These are phyloP conservation scores for Rubroboletus pulcherrimus DNA, from an alignment of 768 basidiomycete genomes.

Conservation along the genomic window DNA sequence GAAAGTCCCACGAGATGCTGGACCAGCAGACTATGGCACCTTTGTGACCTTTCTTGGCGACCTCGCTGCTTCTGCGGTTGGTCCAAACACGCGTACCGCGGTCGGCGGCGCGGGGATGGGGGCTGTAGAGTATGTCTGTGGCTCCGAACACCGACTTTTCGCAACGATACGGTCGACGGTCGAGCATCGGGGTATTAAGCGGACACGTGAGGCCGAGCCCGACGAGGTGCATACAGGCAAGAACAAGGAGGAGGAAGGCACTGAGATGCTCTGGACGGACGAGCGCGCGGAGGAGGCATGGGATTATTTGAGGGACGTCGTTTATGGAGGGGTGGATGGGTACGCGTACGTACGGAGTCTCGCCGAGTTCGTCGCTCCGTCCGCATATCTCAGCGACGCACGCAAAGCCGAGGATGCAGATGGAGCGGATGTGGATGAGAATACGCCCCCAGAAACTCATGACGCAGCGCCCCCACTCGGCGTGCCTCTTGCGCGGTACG, in stretches of 20 bases:
- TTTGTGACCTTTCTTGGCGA: constrained; percentile 52
- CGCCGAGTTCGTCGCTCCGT: constrained; percentile 59
- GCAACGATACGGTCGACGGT: constrained; percentile 39
- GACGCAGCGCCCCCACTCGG: constrained; percentile 20
- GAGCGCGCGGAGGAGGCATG: constrained; percentile 53
- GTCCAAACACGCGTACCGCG: constrained; percentile 16
- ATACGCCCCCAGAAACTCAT: background rate
- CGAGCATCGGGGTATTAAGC: constrained; percentile 23
- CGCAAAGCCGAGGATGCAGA: background rate
- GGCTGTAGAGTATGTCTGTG: constrained; percentile 9
- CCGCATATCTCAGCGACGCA: constrained; percentile 11
- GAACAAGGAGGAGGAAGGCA: constrained; percentile 4
- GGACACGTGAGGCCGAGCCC: constrained; percentile 16
- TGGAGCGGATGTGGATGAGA: background rate
- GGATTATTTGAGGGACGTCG: constrained; percentile 66
- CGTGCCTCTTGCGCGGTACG: constrained; percentile 37
- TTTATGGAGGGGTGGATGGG: constrained; percentile 77
- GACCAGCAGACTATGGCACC: constrained; percentile 58
- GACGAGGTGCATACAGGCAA: background rate
- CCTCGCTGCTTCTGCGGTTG: constrained; percentile 31
- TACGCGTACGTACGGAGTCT: constrained; percentile 73
- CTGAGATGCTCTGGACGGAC: constrained; percentile 45
- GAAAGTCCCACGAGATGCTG: constrained; percentile 50
- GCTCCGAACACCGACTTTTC: constrained; percentile 19
- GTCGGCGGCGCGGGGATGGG: background rate